Base-by-base conservation (phyloP, 2,329 filamentous ascomycete genomes). In the Ascochyta pisi region DNA sequence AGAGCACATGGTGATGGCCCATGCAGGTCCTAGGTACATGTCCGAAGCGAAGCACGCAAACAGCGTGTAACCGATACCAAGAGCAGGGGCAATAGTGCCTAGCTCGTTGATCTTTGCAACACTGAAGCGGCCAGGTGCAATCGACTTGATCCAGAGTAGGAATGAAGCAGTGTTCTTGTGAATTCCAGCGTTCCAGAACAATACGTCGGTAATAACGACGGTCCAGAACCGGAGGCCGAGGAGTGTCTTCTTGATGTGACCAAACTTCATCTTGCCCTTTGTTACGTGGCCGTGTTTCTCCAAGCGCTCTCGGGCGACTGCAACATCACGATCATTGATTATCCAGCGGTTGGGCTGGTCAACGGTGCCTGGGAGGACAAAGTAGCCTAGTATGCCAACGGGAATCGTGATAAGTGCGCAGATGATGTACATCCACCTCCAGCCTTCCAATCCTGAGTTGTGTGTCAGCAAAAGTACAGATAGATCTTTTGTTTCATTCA, bases 161-260 rank as follows among this genome's bases (percentile, higher is more conserved):
- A 82, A 85, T 0, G 77, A 78, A 2, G 81, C 83, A 0, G 78
- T 73, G 15, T 66, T 76, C 1, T 76, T 78, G 43, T 82, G 78
- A 41, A 62, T 59, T n/a, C 79, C 68, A 6, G 78, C 75, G 54
- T 85, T 84, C 81, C 82, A 86, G 69, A 86, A 86, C n/a, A 85
- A 71, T 3, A 83, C 73, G 41, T 83, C 79, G 34, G 82, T 74
- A 1, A 79, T 50, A 0, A 84, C 71, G 9, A 86, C 67, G 0
- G 77, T 71, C 75, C 79, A 85, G 54, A 85, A 79, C n/a, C 79
- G 79, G 61, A 75, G 77, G 29, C 76, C 78, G 7, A 41, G 37
- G 3, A 50, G 38, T 8, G 46, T 43, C 26, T 47, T 53, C 24
- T 51, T 53, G 31, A 62, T 45, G 26, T 56, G 54, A 8, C 33